These are phyloP conservation scores for Stropharia rugosoannulata DNA, from an alignment of 768 basidiomycete genomes.

Conservation along the genomic window DNA sequence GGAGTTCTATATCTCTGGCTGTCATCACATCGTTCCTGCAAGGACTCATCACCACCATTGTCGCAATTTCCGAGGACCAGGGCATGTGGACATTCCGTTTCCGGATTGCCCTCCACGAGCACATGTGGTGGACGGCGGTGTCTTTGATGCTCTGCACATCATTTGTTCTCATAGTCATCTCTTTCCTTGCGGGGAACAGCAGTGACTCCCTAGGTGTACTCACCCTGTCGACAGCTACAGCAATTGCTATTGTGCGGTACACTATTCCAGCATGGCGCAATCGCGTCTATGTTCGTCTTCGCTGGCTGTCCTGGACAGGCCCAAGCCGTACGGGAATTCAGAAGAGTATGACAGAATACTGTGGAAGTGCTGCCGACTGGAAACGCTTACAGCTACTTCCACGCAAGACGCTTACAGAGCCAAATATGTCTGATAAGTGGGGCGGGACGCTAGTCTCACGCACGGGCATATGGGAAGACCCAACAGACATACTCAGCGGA, in stretches of 20 bases:
- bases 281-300: slow-evolving; percentile 3
- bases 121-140: slow-evolving; percentile 12
- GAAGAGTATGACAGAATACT: background rate
- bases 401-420: background rate
- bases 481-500: background rate
- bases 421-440: slow-evolving; percentile 5
- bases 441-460: slow-evolving; percentile 7
- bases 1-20: slow-evolving; percentile 9
- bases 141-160: slow-evolving; percentile 10
- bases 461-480: slow-evolving; percentile 5
- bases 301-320: slow-evolving; percentile 14
- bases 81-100: slow-evolving; percentile 16
- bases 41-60: slow-evolving; percentile 8
- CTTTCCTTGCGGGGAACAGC: slow-evolving; percentile 13
- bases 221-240: slow-evolving; percentile 11
- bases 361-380: background rate
- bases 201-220: slow-evolving; percentile 10
- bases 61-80: slow-evolving; percentile 12
- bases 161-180: slow-evolving; percentile 9
- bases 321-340: slow-evolving; percentile 9
- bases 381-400: background rate
- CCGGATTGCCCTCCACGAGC: slow-evolving; percentile 12
- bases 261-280: slow-evolving; percentile 14
- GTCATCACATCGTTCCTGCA: slow-evolving; percentile 10
- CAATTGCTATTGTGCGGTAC: slow-evolving; percentile 10